Conservation (phyloP, 2,329 filamentous ascomycete genomes). For the Pyricularia sp. region DNA sequence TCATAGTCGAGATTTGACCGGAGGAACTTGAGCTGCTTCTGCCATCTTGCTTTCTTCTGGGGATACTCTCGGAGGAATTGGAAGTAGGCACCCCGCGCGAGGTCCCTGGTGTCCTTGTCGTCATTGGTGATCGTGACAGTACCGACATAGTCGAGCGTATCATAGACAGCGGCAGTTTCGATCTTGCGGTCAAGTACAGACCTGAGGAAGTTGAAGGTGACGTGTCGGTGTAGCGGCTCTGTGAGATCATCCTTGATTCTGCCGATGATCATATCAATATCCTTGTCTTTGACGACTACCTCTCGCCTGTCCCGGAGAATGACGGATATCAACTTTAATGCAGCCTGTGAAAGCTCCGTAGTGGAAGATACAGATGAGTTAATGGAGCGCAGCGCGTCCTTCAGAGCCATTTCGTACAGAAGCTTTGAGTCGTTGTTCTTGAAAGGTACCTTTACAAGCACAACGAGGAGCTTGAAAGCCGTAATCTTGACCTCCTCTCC, state of each 20-base stretch:
- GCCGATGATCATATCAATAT: conserved; percentile 69
- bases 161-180: conserved; percentile 78
- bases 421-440: conserved; percentile 51
- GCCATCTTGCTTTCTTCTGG: conserved; percentile 78
- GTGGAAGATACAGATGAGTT: conserved; percentile 65
- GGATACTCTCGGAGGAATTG: conserved; percentile 93
- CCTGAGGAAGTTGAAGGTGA: conserved; percentile 88
- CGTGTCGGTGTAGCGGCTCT: conserved; percentile 80
- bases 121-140: conserved; percentile 94
- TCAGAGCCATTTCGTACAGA: conserved; percentile 63
- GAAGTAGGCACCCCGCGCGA: conserved; percentile 80
- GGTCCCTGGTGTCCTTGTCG: conserved; percentile 72
- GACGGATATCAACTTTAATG: conserved; percentile 75
- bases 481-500: conserved; percentile 91
- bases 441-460: conserved; percentile 75
- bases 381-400: conserved; percentile 72
- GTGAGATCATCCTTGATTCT: conserved; percentile 81
- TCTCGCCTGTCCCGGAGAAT: conserved; percentile 71
- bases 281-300: conserved; percentile 64
- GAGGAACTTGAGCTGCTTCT: conserved; percentile 79
- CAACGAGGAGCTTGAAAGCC: conserved; percentile 70
- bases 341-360: conserved; percentile 74
- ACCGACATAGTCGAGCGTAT: conserved; percentile 78
- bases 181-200: conserved; percentile 76
- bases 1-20: conserved; percentile 86